Conservation (phyloP, 768 basidiomycete genomes). For the Auricularia sp. region DNA sequence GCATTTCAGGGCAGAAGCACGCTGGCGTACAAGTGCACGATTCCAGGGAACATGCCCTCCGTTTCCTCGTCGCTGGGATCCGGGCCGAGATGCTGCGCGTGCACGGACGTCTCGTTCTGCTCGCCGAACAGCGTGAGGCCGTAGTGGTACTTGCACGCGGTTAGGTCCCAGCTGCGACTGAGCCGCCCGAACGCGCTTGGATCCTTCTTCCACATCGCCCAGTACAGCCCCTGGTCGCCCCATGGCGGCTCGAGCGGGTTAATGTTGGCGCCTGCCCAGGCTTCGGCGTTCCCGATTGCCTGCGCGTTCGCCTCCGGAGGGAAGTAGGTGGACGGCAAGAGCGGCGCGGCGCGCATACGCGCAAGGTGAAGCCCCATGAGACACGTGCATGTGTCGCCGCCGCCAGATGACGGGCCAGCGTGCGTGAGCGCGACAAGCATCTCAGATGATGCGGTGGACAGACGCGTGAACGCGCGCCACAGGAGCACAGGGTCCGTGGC, state of each 20-base stretch:
- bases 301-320: neutral
- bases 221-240: constrained; percentile 16
- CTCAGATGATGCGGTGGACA: neutral
- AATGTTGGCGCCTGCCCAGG: neutral
- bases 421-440: constrained; percentile 12
- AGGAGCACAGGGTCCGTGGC: constrained; percentile 12
- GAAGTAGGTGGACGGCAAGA: constrained; percentile 11
- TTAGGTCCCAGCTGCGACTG: constrained; percentile 11
- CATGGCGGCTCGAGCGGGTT: constrained; percentile 11
- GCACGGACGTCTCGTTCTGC: neutral
- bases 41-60: neutral
- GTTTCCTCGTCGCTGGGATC: neutral
- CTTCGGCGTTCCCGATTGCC: neutral
- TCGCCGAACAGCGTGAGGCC: neutral
- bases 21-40: neutral
- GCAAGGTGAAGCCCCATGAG: constrained; percentile 12
- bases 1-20: neutral
- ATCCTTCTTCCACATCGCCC: constrained; percentile 10
- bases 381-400: constrained; percentile 11
- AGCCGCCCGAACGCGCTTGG: constrained; percentile 10
- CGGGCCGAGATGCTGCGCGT: neutral
- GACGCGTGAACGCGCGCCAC: constrained; percentile 10
- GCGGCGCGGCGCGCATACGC: constrained; percentile 9
- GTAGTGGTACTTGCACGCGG: constrained; percentile 3
- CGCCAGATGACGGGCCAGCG: constrained; percentile 8